Conservation (phyloP, 768 basidiomycete species). For the Asterophora parasitica region DNA sequence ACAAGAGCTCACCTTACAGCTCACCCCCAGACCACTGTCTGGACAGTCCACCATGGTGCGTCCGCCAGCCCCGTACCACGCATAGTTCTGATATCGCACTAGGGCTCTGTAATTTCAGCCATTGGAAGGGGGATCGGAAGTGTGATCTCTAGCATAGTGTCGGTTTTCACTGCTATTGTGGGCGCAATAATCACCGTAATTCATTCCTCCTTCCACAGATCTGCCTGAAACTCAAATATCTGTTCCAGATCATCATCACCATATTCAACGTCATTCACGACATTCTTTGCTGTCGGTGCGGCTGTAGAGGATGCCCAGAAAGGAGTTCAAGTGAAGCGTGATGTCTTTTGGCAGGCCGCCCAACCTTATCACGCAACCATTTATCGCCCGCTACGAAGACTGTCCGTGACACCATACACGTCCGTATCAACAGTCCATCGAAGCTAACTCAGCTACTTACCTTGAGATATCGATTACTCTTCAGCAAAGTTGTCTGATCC, state of each 20-base stretch:
- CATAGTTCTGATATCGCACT: background rate
- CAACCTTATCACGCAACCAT: too few relatives aligned
- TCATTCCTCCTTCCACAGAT: background rate
- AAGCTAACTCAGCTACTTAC: too few relatives aligned
- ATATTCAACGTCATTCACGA: background rate
- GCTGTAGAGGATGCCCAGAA: background rate
- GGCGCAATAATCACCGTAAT: slow-evolving; percentile 49
- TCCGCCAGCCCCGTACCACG: background rate
- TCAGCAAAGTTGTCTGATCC: too few relatives aligned
- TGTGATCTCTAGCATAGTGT: slow-evolving; percentile 39
- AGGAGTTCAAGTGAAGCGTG: too few relatives aligned
- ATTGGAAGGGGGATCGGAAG: slow-evolving; percentile 33
- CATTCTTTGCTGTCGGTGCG: background rate
- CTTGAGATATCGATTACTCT: too few relatives aligned
- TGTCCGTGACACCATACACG: too few relatives aligned
- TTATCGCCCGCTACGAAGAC: too few relatives aligned
- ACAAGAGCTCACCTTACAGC: background rate
- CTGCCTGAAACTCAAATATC: background rate
- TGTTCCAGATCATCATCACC: background rate
- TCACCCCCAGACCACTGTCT: background rate
- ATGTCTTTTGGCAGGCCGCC: too few relatives aligned
- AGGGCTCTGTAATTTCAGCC: slow-evolving; percentile 61
- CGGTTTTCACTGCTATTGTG: slow-evolving; percentile 52
- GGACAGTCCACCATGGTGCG: background rate
- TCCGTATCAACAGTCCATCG: too few relatives aligned